A percentile compares a stretch with the other conserved stretches of the same genome.
These are phyloP conservation scores for Aspergillus conjunctus DNA, from an alignment of 495 filamentous ascomycete species.

Conservation along the genomic window DNA sequence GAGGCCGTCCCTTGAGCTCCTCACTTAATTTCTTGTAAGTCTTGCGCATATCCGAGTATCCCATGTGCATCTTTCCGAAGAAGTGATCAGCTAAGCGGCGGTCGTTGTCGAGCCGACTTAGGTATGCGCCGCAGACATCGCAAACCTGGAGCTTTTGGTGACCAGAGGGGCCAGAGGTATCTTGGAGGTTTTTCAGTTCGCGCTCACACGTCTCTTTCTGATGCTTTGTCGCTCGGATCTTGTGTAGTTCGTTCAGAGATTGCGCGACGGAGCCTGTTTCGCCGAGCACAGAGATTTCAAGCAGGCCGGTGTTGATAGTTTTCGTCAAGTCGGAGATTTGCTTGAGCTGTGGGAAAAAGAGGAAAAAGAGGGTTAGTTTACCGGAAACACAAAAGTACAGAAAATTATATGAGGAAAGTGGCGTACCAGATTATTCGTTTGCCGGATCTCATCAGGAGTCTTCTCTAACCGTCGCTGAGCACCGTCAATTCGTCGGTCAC, in stretches of 20 bases:
- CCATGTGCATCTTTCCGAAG: slow-evolving; percentile 99
- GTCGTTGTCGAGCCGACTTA: slow-evolving; percentile 90
- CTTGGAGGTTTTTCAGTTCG: slow-evolving; percentile 87
- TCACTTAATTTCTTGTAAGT: slow-evolving; percentile 82
- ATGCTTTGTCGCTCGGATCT: slow-evolving; percentile 75
- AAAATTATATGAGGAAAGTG: neutral
- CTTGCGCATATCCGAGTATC: slow-evolving; percentile 96
- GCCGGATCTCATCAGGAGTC: slow-evolving; percentile 94
- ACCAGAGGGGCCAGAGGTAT: slow-evolving; percentile 87
- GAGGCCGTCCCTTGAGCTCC: slow-evolving; percentile 74
- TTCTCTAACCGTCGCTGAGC: slow-evolving; percentile 93
- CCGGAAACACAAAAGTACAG: neutral
- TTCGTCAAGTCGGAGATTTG: slow-evolving; percentile 78
- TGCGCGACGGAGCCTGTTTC: slow-evolving; percentile 77
- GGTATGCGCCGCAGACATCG: slow-evolving; percentile 95
- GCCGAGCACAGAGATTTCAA: slow-evolving; percentile 84
- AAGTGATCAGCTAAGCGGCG: slow-evolving; percentile 93
- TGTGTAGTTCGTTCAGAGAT: slow-evolving; percentile 84
- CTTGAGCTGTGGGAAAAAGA: slow-evolving; percentile 59
- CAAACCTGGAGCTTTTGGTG: slow-evolving; percentile 99
- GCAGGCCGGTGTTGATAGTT: slow-evolving; percentile 78
- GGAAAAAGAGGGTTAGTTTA: neutral
- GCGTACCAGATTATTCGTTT: slow-evolving; percentile 82
- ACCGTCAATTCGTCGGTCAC: slow-evolving; percentile 88
- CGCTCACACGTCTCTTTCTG: slow-evolving; percentile 83